Conservation (phyloP, 106 monocot species). For the Cymbidium sinense region DNA sequence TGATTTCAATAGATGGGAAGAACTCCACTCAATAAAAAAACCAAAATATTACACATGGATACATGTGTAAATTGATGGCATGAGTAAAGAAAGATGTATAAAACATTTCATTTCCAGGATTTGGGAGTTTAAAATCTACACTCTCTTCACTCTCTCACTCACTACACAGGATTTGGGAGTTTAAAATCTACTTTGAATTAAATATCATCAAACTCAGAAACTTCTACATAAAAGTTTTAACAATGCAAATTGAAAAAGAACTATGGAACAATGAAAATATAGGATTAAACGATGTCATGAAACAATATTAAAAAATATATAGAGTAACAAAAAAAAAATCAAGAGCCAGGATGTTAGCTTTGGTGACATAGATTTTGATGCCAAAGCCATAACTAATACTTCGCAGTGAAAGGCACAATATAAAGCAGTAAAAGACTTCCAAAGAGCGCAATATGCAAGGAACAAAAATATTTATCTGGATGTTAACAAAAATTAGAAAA, state of each 20-base stretch:
- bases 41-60: neutral
- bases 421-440: neutral
- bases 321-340: neutral
- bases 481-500: neutral
- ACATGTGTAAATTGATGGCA: neutral
- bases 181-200: no score
- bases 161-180: neutral
- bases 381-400: neutral
- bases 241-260: neutral
- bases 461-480: neutral
- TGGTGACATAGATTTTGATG: neutral
- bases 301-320: neutral
- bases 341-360: neutral
- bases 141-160: neutral
- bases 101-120: neutral
- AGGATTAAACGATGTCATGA: neutral
- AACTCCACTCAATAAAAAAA: neutral
- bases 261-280: neutral
- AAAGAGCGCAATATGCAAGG: neutral
- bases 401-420: neutral
- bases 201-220: neutral
- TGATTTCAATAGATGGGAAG: neutral
- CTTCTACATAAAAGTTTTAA: neutral
- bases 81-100: neutral
- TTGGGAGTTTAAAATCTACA: neutral